phyloP scores from a whole-genome alignment of 192 early-diverging fungal genomes.

The Backusella circina region DNA sequence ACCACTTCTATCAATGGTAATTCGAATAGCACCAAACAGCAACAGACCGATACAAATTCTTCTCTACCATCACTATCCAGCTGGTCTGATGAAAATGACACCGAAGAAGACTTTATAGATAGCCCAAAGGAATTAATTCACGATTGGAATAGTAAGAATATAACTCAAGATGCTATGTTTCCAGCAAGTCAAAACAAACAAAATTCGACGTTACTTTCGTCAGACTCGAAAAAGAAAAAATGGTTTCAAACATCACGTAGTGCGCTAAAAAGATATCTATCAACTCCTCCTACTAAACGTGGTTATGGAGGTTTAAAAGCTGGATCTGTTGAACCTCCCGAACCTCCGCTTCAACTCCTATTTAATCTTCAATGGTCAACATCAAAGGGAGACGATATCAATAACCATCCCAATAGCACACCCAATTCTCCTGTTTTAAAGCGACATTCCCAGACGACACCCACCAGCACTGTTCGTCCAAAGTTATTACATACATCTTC shows the following conservation, averaged over 20 bases:
- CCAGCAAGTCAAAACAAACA: background rate
- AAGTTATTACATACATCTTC: background rate
- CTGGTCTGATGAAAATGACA: background rate
- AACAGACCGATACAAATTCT: background rate
- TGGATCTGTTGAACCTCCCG: constrained; percentile 4
- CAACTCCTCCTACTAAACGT: background rate
- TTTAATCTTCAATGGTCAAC: constrained; percentile 8
- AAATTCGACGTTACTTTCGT: background rate
- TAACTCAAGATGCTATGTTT: background rate
- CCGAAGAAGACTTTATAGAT: background rate
- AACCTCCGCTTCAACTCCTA: constrained; percentile 12
- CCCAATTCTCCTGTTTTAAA: background rate
- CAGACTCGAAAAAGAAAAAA: background rate
- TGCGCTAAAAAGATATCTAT: background rate
- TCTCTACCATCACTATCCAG: background rate
- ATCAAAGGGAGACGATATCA: background rate
- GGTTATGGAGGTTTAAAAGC: constrained; percentile 6
- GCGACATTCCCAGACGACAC: background rate
- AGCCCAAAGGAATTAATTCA: background rate
- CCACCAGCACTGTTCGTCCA: background rate
- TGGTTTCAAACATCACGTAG: background rate
- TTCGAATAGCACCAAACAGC: background rate
- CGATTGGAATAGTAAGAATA: background rate
- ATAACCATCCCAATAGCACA: background rate
- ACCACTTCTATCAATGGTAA: background rate